Evolutionary conservation across 148 eudicot genomes (phyloP).

Genomic region (Agrostemma githago): DNA sequence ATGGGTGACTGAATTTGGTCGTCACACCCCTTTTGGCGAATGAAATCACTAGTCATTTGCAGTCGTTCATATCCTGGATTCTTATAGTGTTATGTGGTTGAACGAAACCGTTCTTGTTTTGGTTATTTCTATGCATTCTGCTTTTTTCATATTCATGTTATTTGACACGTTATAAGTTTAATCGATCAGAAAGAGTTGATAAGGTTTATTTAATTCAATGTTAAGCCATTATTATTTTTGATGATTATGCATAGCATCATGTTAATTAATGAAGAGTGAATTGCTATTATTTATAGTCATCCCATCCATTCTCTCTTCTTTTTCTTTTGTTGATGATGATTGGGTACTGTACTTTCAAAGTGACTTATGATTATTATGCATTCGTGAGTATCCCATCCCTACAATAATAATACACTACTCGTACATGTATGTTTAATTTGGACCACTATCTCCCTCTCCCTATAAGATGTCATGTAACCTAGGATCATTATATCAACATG

Average conservation of each 20-base stretch:
- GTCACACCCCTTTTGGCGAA: too few species aligned
- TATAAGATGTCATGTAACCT: not conserved
- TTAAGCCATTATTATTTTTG: conserved; percentile 8
- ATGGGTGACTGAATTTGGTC: too few species aligned
- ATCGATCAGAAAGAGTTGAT: not conserved
- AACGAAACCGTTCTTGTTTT: too few species aligned
- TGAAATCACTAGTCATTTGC: too few species aligned
- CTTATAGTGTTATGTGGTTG: too few species aligned
- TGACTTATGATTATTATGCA: not conserved
- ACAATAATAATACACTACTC: not conserved
- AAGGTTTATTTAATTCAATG: not conserved
- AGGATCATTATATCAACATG: not conserved
- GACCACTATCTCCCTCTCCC: not conserved
- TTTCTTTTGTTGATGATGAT: conserved; percentile 20
- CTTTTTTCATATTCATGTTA: too few species aligned
- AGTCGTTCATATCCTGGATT: too few species aligned
- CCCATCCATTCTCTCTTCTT: too few species aligned
- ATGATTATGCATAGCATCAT: conserved; percentile 15
- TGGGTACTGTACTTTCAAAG: conserved; percentile 21
- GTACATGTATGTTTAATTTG: not conserved
- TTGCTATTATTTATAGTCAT: not conserved
- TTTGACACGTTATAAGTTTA: not conserved
- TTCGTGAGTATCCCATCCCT: not conserved
- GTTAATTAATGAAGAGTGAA: conserved; percentile 15
- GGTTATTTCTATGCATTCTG: too few species aligned